phyloP scores from a whole-genome alignment of 225 moss, liverwort and hornwort genomes.

The Bryum argenteum region DNA sequence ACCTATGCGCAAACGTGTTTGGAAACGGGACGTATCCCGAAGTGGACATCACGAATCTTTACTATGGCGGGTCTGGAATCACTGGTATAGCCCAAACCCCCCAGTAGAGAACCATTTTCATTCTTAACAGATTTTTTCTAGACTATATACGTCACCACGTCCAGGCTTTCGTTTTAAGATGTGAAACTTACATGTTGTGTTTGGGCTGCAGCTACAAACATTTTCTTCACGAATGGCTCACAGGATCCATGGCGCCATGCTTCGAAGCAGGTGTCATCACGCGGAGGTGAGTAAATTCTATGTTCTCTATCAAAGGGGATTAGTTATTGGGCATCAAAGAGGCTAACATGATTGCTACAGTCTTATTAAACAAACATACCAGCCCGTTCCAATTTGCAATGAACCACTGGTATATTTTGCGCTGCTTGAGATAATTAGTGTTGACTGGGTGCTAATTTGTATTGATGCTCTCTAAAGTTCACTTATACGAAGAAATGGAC shows the following conservation, averaged over 20 bases:
- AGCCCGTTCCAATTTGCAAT: too few relatives aligned
- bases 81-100: slow-evolving; percentile 43
- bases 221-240: slow-evolving; percentile 87
- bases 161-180: background rate
- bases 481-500: too few relatives aligned
- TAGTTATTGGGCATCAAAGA: background rate
- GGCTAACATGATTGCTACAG: background rate
- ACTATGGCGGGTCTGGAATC: slow-evolving; percentile 90
- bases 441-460: too few relatives aligned
- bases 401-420: too few relatives aligned
- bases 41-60: slow-evolving; percentile 87
- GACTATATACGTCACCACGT: background rate
- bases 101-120: background rate
- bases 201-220: slow-evolving; percentile 66
- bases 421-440: too few relatives aligned
- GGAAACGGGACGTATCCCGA: slow-evolving; percentile 90
- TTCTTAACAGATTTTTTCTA: background rate
- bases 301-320: background rate
- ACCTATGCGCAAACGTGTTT: slow-evolving; percentile 87
- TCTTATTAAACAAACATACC: too few relatives aligned
- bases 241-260: slow-evolving; percentile 99
- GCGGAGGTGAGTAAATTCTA: slow-evolving; percentile 54
- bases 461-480: too few relatives aligned
- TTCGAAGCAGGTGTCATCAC: slow-evolving; percentile 88
- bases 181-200: slow-evolving; percentile 24